Evolutionary conservation across 345 rosid genomes (phyloP).

Genomic region (Tarenaya hassleriana): DNA sequence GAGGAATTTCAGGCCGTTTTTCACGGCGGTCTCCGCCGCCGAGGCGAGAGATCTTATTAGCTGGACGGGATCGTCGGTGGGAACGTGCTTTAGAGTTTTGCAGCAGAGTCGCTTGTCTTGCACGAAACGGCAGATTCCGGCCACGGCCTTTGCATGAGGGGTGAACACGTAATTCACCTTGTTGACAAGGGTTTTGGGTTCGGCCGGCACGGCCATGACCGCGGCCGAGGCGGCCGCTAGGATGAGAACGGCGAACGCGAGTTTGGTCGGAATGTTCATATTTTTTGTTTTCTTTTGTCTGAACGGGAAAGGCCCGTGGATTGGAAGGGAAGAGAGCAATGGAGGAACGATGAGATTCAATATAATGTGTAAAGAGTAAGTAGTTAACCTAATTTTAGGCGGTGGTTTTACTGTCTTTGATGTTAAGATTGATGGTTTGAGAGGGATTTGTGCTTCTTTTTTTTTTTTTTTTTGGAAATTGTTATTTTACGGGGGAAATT

Average conservation of each 20-base stretch:
- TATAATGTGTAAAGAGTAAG: conserved; percentile 21
- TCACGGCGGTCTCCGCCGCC: conserved; percentile 30
- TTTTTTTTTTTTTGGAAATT: too few relatives aligned
- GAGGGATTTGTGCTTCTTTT: too few relatives aligned
- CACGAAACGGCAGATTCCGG: conserved; percentile 37
- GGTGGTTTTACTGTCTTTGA: not conserved
- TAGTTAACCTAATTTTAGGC: conserved; percentile 16
- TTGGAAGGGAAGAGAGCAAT: conserved; percentile 29
- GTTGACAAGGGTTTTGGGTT: conserved; percentile 12
- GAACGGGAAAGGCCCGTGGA: conserved; percentile 20
- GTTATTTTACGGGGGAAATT: too few relatives aligned
- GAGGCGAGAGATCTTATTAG: conserved; percentile 28
- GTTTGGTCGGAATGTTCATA: conserved; percentile 29
- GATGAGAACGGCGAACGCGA: conserved; percentile 3
- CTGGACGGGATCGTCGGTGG: conserved; percentile 44
- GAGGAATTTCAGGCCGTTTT: conserved; percentile 30
- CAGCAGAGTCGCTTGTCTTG: conserved; percentile 45
- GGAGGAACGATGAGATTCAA: conserved; percentile 4
- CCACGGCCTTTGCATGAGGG: conserved; percentile 35
- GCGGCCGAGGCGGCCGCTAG: not conserved
- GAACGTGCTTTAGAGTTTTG: conserved; percentile 34
- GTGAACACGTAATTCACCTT: conserved; percentile 26
- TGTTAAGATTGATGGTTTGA: too few relatives aligned
- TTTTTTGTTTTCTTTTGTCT: not conserved
- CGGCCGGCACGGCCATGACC: not conserved